phyloP scores from a whole-genome alignment of 2,329 filamentous ascomycete genomes.

The Cladorrhinum sp. region DNA sequence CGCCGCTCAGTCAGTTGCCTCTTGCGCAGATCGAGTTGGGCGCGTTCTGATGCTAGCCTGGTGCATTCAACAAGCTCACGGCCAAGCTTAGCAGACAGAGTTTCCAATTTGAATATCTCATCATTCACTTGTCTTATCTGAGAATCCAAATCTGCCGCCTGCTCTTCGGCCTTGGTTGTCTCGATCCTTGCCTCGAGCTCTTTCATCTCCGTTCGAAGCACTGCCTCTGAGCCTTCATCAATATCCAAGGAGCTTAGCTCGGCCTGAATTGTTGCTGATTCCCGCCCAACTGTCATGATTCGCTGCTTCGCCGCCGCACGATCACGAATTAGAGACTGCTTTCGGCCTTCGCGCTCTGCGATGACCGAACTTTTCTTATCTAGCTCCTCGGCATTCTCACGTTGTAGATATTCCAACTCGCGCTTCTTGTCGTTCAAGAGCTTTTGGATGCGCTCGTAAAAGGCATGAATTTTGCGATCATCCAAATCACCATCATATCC shows the following conservation, averaged over 20 bases:
- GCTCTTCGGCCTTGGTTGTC: conserved; percentile 60
- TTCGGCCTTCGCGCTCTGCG: conserved; percentile 70
- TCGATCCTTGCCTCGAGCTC: conserved; percentile 64
- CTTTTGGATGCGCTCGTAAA: conserved; percentile 74
- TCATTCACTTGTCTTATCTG: conserved; percentile 65
- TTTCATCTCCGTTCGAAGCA: conserved; percentile 69
- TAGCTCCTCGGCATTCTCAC: conserved; percentile 70
- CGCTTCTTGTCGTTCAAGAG: conserved; percentile 75
- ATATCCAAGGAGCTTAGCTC: conserved; percentile 71
- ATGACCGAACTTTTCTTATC: conserved; percentile 69
- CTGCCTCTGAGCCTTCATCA: conserved; percentile 80
- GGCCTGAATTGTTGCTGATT: conserved; percentile 62
- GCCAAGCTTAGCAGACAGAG: conserved; percentile 67
- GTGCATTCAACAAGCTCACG: conserved; percentile 82
- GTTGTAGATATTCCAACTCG: conserved; percentile 70
- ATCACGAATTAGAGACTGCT: conserved; percentile 68
- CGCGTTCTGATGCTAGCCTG: conserved; percentile 75
- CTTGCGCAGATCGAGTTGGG: conserved; percentile 77
- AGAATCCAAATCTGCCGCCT: conserved; percentile 64
- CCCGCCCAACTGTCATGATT: conserved; percentile 70
- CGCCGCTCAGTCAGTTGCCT: conserved; percentile 74
- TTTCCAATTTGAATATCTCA: conserved; percentile 67
- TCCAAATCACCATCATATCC: conserved; percentile 79
- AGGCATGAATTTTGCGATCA: conserved; percentile 69
- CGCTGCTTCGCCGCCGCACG: conserved; percentile 72